These are phyloP conservation scores for Mixia osmundae DNA, from an alignment of 1,284 basidiomycete genomes.

Conservation along the genomic window DNA sequence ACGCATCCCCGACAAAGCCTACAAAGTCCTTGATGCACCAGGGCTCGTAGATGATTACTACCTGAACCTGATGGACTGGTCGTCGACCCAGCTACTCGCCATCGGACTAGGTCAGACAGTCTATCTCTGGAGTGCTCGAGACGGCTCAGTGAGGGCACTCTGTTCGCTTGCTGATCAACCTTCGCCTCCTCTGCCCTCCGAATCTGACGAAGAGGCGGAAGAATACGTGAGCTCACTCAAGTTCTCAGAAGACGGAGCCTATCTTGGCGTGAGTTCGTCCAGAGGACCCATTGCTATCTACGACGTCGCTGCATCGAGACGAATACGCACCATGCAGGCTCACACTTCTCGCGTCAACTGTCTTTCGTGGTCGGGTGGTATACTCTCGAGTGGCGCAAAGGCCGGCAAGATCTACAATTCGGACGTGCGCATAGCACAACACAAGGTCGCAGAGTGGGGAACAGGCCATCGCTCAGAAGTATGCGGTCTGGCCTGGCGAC, in stretches of 20 bases:
- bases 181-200: too few relatives aligned
- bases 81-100: slow-evolving; percentile 56
- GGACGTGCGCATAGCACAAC: slow-evolving; percentile 62
- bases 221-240: slow-evolving; percentile 49
- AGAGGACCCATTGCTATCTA: slow-evolving; percentile 83
- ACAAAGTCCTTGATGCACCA: slow-evolving; percentile 87
- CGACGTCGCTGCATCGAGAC: slow-evolving; percentile 60
- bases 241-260: slow-evolving; percentile 68
- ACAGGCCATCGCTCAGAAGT: slow-evolving; percentile 74
- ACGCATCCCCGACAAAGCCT: slow-evolving; percentile 50
- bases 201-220: slow-evolving; percentile 13
- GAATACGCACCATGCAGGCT: slow-evolving; percentile 66
- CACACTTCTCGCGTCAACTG: slow-evolving; percentile 53
- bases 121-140: slow-evolving; percentile 85
- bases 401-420: slow-evolving; percentile 87
- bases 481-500: slow-evolving; percentile 30
- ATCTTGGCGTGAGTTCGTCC: slow-evolving; percentile 65
- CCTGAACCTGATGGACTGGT: slow-evolving; percentile 82
- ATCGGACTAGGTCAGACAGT: slow-evolving; percentile 61
- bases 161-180: slow-evolving; percentile 18
- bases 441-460: slow-evolving; percentile 74
- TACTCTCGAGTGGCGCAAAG: slow-evolving; percentile 64
- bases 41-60: slow-evolving; percentile 94
- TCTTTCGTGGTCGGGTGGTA: slow-evolving; percentile 62
- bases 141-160: slow-evolving; percentile 55